Conservation (phyloP, 2,329 filamentous ascomycete genomes). For the Aspergillus sp. region DNA sequence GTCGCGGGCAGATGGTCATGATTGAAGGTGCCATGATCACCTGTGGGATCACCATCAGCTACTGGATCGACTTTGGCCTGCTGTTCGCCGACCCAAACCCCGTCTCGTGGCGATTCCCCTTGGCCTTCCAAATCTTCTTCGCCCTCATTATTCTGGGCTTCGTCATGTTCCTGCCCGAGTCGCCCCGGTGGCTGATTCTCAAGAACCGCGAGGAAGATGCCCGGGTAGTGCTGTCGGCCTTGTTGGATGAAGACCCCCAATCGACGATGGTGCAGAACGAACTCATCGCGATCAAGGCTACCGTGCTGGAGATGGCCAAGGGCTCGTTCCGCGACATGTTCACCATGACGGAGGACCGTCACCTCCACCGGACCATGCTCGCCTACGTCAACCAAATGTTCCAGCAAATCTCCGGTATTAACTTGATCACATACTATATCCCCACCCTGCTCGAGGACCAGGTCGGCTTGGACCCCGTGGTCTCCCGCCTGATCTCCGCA, state of each 20-base stretch:
- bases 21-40: conserved; percentile 46
- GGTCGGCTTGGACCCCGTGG: conserved; percentile 31
- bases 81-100: conserved; percentile 44
- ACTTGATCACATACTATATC: conserved; percentile 40
- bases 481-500: conserved; percentile 46
- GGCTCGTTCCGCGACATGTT: conserved; percentile 51
- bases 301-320: conserved; percentile 43
- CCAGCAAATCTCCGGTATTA: conserved; percentile 42
- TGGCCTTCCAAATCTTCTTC: conserved; percentile 52
- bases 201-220: conserved; percentile 49
- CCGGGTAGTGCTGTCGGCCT: conserved; percentile 38
- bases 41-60: conserved; percentile 43
- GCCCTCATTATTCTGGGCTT: conserved; percentile 44
- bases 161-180: conserved; percentile 48
- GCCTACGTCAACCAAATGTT: conserved; percentile 53
- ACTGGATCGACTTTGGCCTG: conserved; percentile 47
- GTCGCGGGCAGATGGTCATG: conserved; percentile 46
- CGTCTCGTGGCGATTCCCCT: conserved; percentile 48
- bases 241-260: conserved; percentile 41
- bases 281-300: conserved; percentile 46
- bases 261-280: conserved; percentile 40
- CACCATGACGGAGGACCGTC: conserved; percentile 49
- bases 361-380: conserved; percentile 48
- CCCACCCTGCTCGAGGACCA: conserved; percentile 36
- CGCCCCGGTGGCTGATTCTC: conserved; percentile 51